Percentiles rank a stretch among this genome's conserved stretches.
Evolutionary conservation across 2,329 filamentous ascomycete genomes (phyloP).

Genomic region (Geoglossum cookeanum): DNA sequence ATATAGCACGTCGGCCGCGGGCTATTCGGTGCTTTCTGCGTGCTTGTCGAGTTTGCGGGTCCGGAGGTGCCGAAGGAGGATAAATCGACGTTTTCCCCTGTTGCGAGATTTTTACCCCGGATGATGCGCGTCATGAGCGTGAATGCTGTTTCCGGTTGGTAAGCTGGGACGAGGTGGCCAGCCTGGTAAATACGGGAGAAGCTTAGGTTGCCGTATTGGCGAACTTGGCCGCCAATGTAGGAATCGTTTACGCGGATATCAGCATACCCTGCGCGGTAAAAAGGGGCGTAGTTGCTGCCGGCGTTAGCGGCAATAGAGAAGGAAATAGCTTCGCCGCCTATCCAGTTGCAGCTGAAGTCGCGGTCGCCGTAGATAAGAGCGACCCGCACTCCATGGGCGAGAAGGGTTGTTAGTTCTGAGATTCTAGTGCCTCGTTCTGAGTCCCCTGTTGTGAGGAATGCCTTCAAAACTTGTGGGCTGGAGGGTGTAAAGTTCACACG

Average conservation of each 20-base stretch:
- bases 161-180: slow-evolving; percentile 32
- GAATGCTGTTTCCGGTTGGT: slow-evolving; percentile 33
- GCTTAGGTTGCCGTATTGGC: slow-evolving; percentile 52
- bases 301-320: slow-evolving; percentile 35
- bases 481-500: slow-evolving; percentile 38
- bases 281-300: slow-evolving; percentile 29
- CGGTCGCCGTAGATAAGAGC: slow-evolving; percentile 51
- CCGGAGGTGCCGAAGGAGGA: slow-evolving; percentile 37
- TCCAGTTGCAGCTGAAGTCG: slow-evolving; percentile 47
- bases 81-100: slow-evolving; percentile 30
- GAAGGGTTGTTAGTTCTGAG: slow-evolving; percentile 37
- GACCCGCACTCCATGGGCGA: slow-evolving; percentile 45
- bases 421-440: slow-evolving; percentile 19
- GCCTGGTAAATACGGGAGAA: slow-evolving; percentile 33
- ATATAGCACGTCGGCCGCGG: slow-evolving; percentile 41
- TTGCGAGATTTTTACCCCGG: slow-evolving; percentile 28
- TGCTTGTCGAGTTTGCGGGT: slow-evolving; percentile 35
- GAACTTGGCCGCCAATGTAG: slow-evolving; percentile 52
- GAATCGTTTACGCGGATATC: slow-evolving; percentile 48
- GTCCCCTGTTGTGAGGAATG: slow-evolving; percentile 23
- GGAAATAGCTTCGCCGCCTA: slow-evolving; percentile 58
- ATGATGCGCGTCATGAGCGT: slow-evolving; percentile 34
- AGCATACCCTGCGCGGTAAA: slow-evolving; percentile 49
- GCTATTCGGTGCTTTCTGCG: slow-evolving; percentile 30
- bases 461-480: slow-evolving; percentile 27